A percentile compares a stretch with the other conserved stretches of the same genome.
These are phyloP conservation scores for Eutrema japonicum DNA, from an alignment of 345 rosid species.

Conservation along the genomic window DNA sequence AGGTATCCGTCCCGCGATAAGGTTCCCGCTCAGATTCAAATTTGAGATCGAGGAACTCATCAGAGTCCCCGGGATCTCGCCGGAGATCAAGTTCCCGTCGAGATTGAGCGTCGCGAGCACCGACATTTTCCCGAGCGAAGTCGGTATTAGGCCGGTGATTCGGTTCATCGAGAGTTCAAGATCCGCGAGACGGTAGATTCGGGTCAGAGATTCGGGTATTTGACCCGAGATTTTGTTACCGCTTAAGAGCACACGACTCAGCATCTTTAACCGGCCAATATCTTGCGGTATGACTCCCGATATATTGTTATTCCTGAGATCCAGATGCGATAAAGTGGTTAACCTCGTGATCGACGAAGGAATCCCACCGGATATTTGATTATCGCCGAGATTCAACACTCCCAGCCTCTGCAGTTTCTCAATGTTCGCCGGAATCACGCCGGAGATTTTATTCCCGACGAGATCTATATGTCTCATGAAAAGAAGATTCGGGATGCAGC, in stretches of 20 bases:
- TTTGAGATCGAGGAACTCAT: slow-evolving; percentile 71
- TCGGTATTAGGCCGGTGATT: slow-evolving; percentile 59
- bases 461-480: slow-evolving; percentile 70
- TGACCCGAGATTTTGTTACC: slow-evolving; percentile 69
- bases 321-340: slow-evolving; percentile 65
- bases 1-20: slow-evolving; percentile 69
- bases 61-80: slow-evolving; percentile 58
- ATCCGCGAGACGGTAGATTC: slow-evolving; percentile 72
- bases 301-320: slow-evolving; percentile 64
- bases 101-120: slow-evolving; percentile 73
- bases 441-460: slow-evolving; percentile 69
- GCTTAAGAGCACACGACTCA: slow-evolving; percentile 66
- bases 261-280: slow-evolving; percentile 67
- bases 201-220: slow-evolving; percentile 62
- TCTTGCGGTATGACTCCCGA: slow-evolving; percentile 63
- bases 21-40: slow-evolving; percentile 68
- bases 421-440: slow-evolving; percentile 59
- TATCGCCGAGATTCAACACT: slow-evolving; percentile 77
- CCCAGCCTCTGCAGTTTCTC: slow-evolving; percentile 58
- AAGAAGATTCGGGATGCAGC: slow-evolving; percentile 55
- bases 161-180: slow-evolving; percentile 66
- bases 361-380: slow-evolving; percentile 57
- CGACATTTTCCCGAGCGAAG: slow-evolving; percentile 60
- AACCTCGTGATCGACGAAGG: slow-evolving; percentile 62
- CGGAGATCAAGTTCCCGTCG: slow-evolving; percentile 65